These are phyloP conservation scores for Datisca glomerata DNA, from an alignment of 306 rosid genomes.

Conservation along the genomic window DNA sequence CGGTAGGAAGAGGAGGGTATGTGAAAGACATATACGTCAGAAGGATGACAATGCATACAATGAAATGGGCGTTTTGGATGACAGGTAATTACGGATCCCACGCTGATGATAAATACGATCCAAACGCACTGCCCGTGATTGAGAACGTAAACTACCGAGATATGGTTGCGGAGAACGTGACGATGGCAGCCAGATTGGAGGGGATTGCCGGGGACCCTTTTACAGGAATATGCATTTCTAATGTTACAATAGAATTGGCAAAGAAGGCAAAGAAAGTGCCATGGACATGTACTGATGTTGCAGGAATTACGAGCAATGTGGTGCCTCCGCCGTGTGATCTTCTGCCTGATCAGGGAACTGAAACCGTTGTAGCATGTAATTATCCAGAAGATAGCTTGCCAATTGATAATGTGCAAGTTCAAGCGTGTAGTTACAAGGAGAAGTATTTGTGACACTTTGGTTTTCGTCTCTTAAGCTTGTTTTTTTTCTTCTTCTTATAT, in stretches of 20 bases:
- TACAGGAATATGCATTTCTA: conserved; percentile 61
- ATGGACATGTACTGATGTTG: conserved; percentile 56
- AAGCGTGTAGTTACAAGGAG: conserved; percentile 33
- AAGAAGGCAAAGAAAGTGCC: conserved; percentile 40
- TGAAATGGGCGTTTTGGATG: conserved; percentile 84
- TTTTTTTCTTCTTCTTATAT: no score
- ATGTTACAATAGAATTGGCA: conserved; percentile 49
- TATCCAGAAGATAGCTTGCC: conserved; percentile 47
- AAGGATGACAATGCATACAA: conserved; percentile 46
- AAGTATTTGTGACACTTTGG: conserved; percentile 19
- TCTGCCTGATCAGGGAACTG: conserved; percentile 38
- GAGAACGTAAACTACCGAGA: conserved; percentile 44
- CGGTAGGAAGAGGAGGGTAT: conserved; percentile 66
- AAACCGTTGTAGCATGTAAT: conserved; percentile 19
- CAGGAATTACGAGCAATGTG: conserved; percentile 51
- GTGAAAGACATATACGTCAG: conserved; percentile 61
- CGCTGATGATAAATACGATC: conserved; percentile 49
- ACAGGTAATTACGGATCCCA: conserved; percentile 72
- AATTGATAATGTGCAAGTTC: conserved; percentile 32
- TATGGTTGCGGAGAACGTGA: conserved; percentile 51
- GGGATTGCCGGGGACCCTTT: conserved; percentile 52
- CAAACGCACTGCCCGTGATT: conserved; percentile 50
- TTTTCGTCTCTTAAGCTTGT: no score
- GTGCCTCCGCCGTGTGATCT: conserved; percentile 47
- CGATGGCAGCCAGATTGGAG: conserved; percentile 55